Percentiles rank a stretch among this genome's conserved stretches.
phyloP scores from a whole-genome alignment of 306 rosid species.

The Citrullus mucosospermus region DNA sequence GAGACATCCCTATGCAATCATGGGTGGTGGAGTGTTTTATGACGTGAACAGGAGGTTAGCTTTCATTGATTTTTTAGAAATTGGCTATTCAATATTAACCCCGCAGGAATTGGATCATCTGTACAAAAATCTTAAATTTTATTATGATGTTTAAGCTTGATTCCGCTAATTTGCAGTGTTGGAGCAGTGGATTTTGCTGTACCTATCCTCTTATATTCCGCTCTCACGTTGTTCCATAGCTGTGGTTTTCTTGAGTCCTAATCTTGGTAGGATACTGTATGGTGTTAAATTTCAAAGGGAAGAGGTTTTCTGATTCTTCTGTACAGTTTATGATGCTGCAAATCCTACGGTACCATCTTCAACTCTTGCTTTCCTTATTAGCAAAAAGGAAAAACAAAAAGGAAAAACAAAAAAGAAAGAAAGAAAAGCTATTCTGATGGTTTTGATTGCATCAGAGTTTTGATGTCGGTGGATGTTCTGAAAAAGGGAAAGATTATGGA shows the following conservation, averaged over 20 bases:
- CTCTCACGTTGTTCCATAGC: constrained; percentile 44
- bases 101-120: too few species aligned
- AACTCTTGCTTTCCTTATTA: not conserved
- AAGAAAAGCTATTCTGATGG: not conserved
- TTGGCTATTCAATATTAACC: too few species aligned
- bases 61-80: too few species aligned
- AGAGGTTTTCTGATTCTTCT: not conserved
- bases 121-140: too few species aligned
- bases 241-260: not conserved
- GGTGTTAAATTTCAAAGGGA: not conserved
- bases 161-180: constrained; percentile 47
- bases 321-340: not conserved
- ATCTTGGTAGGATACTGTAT: not conserved
- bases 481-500: not conserved
- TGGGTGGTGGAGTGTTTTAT: too few species aligned
- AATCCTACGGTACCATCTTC: not conserved
- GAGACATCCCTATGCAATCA: too few species aligned
- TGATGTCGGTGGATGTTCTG: not conserved
- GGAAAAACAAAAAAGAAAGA: not conserved
- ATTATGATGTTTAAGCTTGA: not conserved
- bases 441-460: not conserved
- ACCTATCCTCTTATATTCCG: constrained; percentile 83
- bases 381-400: not conserved
- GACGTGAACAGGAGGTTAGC: too few species aligned
- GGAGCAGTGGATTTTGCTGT: constrained; percentile 97